These are phyloP conservation scores for Conoideocrella luteorostrata DNA, from an alignment of 2,329 filamentous ascomycete species.

Conservation along the genomic window DNA sequence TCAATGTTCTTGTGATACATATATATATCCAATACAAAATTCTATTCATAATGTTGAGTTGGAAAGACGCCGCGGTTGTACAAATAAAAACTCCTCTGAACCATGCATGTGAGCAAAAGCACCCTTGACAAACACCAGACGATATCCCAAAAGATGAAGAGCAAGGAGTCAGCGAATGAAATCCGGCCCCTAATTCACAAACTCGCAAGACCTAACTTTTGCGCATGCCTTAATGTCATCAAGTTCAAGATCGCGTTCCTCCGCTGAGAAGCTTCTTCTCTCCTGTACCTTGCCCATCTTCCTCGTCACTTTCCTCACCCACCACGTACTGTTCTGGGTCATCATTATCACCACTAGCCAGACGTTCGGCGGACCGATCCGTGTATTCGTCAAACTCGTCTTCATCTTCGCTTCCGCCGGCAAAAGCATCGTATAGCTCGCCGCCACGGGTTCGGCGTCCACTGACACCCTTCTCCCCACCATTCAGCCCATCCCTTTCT, in stretches of 20 bases:
- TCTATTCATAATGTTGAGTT: no score
- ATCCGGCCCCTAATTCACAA: not conserved
- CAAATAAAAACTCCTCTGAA: no score
- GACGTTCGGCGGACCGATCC: conserved; percentile 26
- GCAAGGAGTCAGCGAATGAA: no score
- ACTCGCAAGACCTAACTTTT: not conserved
- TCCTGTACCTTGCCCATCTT: conserved; percentile 23
- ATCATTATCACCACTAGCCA: conserved; percentile 16
- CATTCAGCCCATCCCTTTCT: conserved; percentile 54
- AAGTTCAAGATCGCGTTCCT: conserved; percentile 6
- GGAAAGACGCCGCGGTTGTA: no score
- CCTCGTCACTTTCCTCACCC: conserved; percentile 39
- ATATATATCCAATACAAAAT: no score
- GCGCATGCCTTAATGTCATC: not conserved
- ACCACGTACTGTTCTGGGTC: conserved; percentile 41
- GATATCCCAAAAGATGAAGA: no score
- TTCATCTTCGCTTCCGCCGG: conserved; percentile 71
- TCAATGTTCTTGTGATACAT: no score
- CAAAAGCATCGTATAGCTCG: conserved; percentile 96
- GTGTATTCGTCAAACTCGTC: conserved; percentile 35
- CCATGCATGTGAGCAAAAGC: no score
- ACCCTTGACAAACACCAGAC: no score
- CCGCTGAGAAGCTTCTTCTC: conserved; percentile 19
- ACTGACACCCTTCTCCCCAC: conserved; percentile 38
- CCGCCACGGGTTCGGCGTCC: conserved; percentile 60